A percentile compares a stretch with the other conserved stretches of the same genome.
phyloP scores from a whole-genome alignment of 495 filamentous ascomycete genomes.

The Hypoxylon lienhwacheense region DNA sequence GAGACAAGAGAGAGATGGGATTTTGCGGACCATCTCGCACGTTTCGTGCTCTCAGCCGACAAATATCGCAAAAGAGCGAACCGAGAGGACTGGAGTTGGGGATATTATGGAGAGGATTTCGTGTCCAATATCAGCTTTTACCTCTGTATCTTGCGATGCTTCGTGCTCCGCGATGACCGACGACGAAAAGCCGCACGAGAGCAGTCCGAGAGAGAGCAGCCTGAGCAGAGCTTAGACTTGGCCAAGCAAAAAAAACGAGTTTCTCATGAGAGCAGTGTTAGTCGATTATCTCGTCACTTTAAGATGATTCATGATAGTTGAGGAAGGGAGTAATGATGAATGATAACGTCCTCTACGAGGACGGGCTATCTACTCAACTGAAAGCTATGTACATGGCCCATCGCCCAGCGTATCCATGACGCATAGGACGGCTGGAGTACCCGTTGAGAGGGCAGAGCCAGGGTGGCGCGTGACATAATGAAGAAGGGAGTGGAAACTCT shows the following conservation, averaged over 20 bases:
- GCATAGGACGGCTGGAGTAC: too few species aligned
- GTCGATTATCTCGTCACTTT: slow-evolving; percentile 8
- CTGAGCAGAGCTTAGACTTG: neutral
- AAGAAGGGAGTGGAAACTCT: too few species aligned
- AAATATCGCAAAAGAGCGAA: slow-evolving; percentile 15
- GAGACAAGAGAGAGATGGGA: slow-evolving; percentile 29
- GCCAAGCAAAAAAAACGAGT: neutral
- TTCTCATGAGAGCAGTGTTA: slow-evolving; percentile 13
- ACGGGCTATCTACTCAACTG: too few species aligned
- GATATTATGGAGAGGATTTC: slow-evolving; percentile 25
- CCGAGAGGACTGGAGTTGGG: slow-evolving; percentile 26
- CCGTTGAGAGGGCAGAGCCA: too few species aligned
- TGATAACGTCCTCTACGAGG: too few species aligned
- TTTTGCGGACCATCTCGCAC: slow-evolving; percentile 25
- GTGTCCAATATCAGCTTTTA: slow-evolving; percentile 26
- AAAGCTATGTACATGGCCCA: too few species aligned
- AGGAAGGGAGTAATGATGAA: neutral
- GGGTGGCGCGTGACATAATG: too few species aligned
- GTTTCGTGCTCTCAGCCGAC: slow-evolving; percentile 34
- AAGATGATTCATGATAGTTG: neutral
- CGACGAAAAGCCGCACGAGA: slow-evolving; percentile 14
- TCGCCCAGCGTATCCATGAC: too few species aligned
- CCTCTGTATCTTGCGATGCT: slow-evolving; percentile 33
- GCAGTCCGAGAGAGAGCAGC: too few species aligned
- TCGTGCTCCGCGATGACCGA: slow-evolving; percentile 22